Base-by-base conservation (phyloP, 2,329 filamentous ascomycete genomes). In the Diatrype stigma region DNA sequence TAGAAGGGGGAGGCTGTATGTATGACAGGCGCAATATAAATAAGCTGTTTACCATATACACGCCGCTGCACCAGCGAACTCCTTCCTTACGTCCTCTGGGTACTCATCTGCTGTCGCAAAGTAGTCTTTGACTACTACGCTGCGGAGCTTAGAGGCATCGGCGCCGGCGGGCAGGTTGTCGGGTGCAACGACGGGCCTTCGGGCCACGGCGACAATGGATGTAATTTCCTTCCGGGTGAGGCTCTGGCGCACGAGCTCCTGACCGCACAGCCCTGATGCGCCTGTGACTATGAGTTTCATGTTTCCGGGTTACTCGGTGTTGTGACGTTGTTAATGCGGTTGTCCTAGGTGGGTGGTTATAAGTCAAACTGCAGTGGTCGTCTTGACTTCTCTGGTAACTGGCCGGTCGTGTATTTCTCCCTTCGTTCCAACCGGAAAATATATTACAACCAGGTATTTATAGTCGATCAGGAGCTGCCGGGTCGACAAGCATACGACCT, bases 191-290 rank as follows among this genome's bases (percentile, higher is more conserved):
- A 71, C 64, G 11, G 68, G 60, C 23, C 67, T 68, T 2, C 75
- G 73, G 5, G 66, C 68, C 10, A 78, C 56, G 2, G 70, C 73
- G 12, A 78, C 57, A 19, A 78, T 56, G 8, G 69, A 67, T 0
- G 68, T 71, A 48, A 78, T 63, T 5, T 62, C 54, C 0, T 67
- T 64, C 28, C 61, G 60, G 3, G 54, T 58, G 6, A 77, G 60
- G 21, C 70, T 70, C 48, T 76, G 73, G 12, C 72, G 72, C 44
- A 78, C 56, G 23, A 78, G 52, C 48, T 77, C 74, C 32, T 57
- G 66, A 34, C 63, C 75, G 2, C 77, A 63, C 37, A 69, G 72
- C 11, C 40, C 40, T 7, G 40, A 21, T 2, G 40, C 22, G 6
- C 40, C 40, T 23, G 40, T 44, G 40, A 44, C 6, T 19, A 44